Conservation (phyloP, 1,139 yeast genomes). For the Candida tetrigidarum region DNA sequence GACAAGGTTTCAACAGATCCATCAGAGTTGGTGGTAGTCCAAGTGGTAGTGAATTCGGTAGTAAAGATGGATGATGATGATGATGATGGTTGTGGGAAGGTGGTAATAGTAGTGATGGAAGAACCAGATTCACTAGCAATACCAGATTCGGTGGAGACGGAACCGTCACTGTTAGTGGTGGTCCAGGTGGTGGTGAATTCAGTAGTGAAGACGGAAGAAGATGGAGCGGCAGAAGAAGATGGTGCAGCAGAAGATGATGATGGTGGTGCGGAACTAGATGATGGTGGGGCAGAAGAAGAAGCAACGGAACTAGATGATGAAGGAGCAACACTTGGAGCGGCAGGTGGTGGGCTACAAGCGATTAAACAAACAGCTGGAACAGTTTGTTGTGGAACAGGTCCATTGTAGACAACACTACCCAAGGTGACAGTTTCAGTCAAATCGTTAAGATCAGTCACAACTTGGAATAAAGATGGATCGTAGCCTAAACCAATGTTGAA, state of each 20-base stretch:
- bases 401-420: constrained; percentile 20
- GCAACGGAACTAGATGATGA: too few relatives aligned
- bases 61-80: constrained; percentile 4
- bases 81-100: too few relatives aligned
- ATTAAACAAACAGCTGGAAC: neutral
- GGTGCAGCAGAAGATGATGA: neutral
- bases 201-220: constrained; percentile 8
- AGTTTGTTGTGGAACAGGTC: constrained; percentile 19
- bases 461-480: constrained; percentile 16
- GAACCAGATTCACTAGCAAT: constrained; percentile 8
- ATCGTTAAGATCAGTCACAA: constrained; percentile 21
- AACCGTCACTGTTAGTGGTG: constrained; percentile 19
- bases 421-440: constrained; percentile 15
- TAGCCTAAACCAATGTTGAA: constrained; percentile 31
- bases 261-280: too few relatives aligned
- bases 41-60: constrained; percentile 9
- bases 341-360: neutral
- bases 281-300: neutral
- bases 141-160: constrained; percentile 17
- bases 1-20: constrained; percentile 8
- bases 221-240: neutral
- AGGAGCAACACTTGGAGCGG: neutral
- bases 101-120: neutral
- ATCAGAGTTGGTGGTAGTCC: constrained; percentile 7
- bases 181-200: constrained; percentile 16